Conservation (phyloP, 1,139 yeast genomes). For the Yamadazyma triangularis region DNA sequence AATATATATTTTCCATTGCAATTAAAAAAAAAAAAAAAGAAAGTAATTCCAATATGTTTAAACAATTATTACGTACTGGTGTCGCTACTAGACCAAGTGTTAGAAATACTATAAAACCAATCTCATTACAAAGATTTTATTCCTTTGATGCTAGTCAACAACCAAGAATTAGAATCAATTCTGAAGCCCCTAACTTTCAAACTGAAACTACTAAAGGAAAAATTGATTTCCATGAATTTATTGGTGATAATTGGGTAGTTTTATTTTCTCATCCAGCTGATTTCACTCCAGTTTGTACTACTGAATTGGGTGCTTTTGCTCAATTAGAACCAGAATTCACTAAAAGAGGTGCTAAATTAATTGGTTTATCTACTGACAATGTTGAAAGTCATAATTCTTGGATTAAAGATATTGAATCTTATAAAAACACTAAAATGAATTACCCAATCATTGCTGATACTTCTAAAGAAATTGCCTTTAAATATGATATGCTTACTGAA, state of each 20-base stretch:
- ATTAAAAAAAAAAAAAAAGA: too few species aligned
- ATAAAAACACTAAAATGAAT: constrained; percentile 58
- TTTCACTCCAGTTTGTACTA: constrained; percentile 87
- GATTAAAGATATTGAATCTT: constrained; percentile 81
- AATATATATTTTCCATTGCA: too few species aligned
- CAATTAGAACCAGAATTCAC: constrained; percentile 78
- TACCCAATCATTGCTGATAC: constrained; percentile 85
- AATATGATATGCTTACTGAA: constrained; percentile 63
- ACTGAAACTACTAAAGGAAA: constrained; percentile 73
- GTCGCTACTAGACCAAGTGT: constrained; percentile 6
- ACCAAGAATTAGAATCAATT: constrained; percentile 67
- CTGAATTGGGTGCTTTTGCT: constrained; percentile 86
- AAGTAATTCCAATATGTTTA: too few species aligned
- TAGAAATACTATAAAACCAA: constrained; percentile 4
- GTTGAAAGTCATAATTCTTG: constrained; percentile 69
- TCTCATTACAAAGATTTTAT: constrained; percentile 21
- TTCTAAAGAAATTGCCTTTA: constrained; percentile 59
- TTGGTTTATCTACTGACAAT: constrained; percentile 76
- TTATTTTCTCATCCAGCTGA: constrained; percentile 86
- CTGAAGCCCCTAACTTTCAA: constrained; percentile 76
- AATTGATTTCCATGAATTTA: constrained; percentile 70
- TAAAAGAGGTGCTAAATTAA: constrained; percentile 69
- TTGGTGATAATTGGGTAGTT: constrained; percentile 73
- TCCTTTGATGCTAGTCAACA: constrained; percentile 57
- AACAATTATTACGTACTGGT: constrained; percentile 11